Conservation (phyloP, 1,139 yeast species). For the Candida glucosophila region DNA sequence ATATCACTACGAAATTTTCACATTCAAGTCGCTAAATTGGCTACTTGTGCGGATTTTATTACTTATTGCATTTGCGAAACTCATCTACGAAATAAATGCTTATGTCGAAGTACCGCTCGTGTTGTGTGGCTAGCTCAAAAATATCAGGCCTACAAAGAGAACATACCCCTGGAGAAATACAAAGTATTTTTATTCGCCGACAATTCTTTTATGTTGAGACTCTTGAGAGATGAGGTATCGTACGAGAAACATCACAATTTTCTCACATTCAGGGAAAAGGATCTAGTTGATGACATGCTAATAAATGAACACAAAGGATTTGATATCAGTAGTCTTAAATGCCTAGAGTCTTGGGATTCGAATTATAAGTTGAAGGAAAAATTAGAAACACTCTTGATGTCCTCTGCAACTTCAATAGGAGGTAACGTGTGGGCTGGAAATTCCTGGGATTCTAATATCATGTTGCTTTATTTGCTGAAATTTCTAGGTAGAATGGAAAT, state of each 20-base stretch:
- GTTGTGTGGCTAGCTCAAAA: slow-evolving; percentile 48
- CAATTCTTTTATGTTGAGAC: background rate
- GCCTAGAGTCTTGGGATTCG: slow-evolving; percentile 50
- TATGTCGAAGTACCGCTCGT: slow-evolving; percentile 37
- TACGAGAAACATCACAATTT: no score
- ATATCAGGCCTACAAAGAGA: slow-evolving; percentile 15
- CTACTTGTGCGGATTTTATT: slow-evolving; percentile 59
- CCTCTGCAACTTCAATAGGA: slow-evolving; percentile 59
- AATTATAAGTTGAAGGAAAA: slow-evolving; percentile 70
- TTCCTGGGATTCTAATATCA: slow-evolving; percentile 39
- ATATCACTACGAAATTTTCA: slow-evolving; percentile 69
- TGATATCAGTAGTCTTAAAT: slow-evolving; percentile 1
- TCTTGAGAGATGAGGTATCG: no score
- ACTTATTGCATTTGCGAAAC: slow-evolving; percentile 44
- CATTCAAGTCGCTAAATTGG: slow-evolving; percentile 65
- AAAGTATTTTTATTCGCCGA: slow-evolving; percentile 13
- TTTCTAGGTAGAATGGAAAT: slow-evolving; percentile 7
- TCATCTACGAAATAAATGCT: slow-evolving; percentile 18
- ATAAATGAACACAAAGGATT: background rate
- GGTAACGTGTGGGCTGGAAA: slow-evolving; percentile 75
- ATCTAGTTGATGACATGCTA: no score
- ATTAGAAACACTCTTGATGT: slow-evolving; percentile 74
- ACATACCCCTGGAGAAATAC: slow-evolving; percentile 5
- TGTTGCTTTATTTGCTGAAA: slow-evolving; percentile 16
- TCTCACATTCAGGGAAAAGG: no score